phyloP scores from a whole-genome alignment of 2,329 filamentous ascomycete species.

The Cladosporium velox region DNA sequence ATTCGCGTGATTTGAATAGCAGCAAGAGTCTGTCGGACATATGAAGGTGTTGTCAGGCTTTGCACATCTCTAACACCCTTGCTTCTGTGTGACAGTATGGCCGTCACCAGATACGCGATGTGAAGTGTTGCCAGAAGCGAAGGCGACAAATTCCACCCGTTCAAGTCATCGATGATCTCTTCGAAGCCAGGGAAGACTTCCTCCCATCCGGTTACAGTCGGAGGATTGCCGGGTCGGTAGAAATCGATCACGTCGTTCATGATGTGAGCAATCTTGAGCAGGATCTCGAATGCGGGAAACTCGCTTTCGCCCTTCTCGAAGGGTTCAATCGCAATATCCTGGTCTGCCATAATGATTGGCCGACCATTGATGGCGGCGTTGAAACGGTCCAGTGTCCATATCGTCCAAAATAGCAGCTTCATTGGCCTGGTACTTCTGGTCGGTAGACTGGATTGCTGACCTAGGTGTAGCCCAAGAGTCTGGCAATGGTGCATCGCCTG shows the following conservation, averaged over 20 bases:
- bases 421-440: slow-evolving; percentile 37
- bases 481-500: slow-evolving; percentile 54
- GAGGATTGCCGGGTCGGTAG: slow-evolving; percentile 47
- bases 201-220: slow-evolving; percentile 50
- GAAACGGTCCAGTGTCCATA: slow-evolving; percentile 52
- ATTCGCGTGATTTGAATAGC: slow-evolving; percentile 55
- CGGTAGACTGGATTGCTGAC: slow-evolving; percentile 30
- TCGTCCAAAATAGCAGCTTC: slow-evolving; percentile 52
- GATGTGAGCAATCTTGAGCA: slow-evolving; percentile 48
- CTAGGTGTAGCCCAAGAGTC: slow-evolving; percentile 51
- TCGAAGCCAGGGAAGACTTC: slow-evolving; percentile 50
- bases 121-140: slow-evolving; percentile 52
- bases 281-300: slow-evolving; percentile 51
- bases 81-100: slow-evolving; percentile 59
- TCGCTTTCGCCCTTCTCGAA: slow-evolving; percentile 46
- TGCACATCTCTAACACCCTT: slow-evolving; percentile 43
- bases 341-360: slow-evolving; percentile 51
- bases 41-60: slow-evolving; percentile 49
- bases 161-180: slow-evolving; percentile 44
- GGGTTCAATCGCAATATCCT: slow-evolving; percentile 48
- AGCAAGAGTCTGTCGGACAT: slow-evolving; percentile 56
- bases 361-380: slow-evolving; percentile 51
- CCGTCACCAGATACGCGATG: slow-evolving; percentile 58
- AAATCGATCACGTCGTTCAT: slow-evolving; percentile 51
- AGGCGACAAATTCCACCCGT: slow-evolving; percentile 41